These are phyloP conservation scores for Hypoxylon intermedium DNA, from an alignment of 495 filamentous ascomycete genomes.

Conservation along the genomic window DNA sequence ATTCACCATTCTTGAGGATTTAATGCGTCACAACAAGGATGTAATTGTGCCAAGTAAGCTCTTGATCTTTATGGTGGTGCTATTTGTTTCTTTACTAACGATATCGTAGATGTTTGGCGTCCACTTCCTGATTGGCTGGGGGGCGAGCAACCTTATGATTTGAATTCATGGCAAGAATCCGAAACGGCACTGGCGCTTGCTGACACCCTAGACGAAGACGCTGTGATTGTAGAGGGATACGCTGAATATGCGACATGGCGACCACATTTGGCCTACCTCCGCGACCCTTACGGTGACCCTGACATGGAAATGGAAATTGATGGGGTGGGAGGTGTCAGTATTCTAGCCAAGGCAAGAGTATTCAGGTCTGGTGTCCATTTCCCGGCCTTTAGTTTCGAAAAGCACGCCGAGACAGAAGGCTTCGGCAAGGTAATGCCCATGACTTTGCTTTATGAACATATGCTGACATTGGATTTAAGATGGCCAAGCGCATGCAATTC, in stretches of 20 bases:
- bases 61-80: conserved; percentile 4
- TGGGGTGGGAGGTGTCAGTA: conserved; percentile 95
- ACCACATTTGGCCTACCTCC: conserved; percentile 94
- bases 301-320: conserved; percentile 99
- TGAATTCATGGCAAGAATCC: conserved; percentile 99
- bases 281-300: conserved; percentile 95
- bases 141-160: conserved; percentile 97
- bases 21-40: conserved; percentile 99
- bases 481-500: conserved; percentile 94
- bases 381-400: conserved; percentile 98
- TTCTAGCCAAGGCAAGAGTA: conserved; percentile 92
- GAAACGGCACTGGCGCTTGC: conserved; percentile 94
- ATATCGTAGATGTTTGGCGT: conserved; percentile 86
- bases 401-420: conserved; percentile 97
- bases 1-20: conserved; percentile 92
- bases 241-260: conserved; percentile 99
- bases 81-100: conserved; percentile 5
- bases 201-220: conserved; percentile 95
- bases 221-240: conserved; percentile 98
- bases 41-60: conserved; percentile 95
- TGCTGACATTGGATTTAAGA: conserved; percentile 64
- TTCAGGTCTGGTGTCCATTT: conserved; percentile 97
- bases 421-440: conserved; percentile 86
- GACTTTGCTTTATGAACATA: background rate
- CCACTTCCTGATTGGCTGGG: conserved; percentile 98